phyloP scores from a whole-genome alignment of 2,329 filamentous ascomycete genomes.

The Sarocladium oryzae region DNA sequence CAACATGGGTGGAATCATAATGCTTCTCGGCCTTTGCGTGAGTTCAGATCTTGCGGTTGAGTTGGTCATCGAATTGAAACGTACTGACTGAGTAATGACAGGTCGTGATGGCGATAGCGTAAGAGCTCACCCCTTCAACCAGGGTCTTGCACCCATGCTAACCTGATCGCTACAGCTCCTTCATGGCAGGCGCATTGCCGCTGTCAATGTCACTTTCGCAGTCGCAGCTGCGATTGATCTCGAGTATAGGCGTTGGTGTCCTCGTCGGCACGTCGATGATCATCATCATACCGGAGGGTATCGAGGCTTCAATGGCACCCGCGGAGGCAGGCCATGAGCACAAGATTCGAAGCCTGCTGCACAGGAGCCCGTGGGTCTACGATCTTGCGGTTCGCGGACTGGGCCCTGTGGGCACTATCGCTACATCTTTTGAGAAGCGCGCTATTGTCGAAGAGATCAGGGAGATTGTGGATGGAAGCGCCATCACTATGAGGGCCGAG shows the following conservation, averaged over 20 bases:
- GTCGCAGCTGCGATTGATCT: conserved; percentile 81
- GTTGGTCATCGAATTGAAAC: neutral
- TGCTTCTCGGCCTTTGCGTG: conserved; percentile 36
- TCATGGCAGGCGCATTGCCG: conserved; percentile 85
- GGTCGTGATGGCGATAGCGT: conserved; percentile 55
- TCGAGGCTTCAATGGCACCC: conserved; percentile 68
- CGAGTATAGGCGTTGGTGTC: conserved; percentile 87
- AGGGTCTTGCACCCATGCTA: conserved; percentile 12
- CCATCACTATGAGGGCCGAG: neutral
- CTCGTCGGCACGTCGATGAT: conserved; percentile 92
- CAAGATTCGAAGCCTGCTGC: conserved; percentile 25
- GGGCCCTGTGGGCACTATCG: neutral
- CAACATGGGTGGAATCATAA: conserved; percentile 33
- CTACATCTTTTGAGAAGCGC: neutral
- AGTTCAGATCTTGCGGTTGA: conserved; percentile 15
- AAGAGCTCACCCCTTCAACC: conserved; percentile 24
- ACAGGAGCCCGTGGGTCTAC: conserved; percentile 25
- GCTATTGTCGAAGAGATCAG: neutral
- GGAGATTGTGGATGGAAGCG: neutral
- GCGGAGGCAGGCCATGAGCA: conserved; percentile 34
- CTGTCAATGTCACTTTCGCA: conserved; percentile 82
- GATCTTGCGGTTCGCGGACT: conserved; percentile 20
- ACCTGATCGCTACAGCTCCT: conserved; percentile 57
- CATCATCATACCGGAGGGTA: conserved; percentile 94
- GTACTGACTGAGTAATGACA: conserved; percentile 21